phyloP scores from a whole-genome alignment of 2,329 filamentous ascomycete genomes.

The Fusarium robinianum region DNA sequence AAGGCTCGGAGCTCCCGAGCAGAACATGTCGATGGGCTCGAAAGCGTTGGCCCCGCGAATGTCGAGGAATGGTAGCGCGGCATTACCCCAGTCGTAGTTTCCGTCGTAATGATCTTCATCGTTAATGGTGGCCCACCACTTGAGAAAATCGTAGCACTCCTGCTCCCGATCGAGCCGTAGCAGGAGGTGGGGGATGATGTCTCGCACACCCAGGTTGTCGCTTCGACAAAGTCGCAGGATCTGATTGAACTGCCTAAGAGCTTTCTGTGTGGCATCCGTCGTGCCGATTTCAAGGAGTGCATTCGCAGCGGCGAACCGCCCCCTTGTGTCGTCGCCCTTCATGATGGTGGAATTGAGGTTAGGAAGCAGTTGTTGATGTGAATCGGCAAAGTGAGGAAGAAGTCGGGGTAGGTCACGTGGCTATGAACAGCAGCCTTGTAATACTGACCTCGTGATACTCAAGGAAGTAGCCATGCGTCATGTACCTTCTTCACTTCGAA shows the following conservation, averaged over 20 bases:
- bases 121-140: constrained; percentile 47
- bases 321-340: constrained; percentile 1
- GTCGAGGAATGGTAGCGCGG: background rate
- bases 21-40: constrained; percentile 1
- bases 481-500: too few relatives aligned
- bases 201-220: constrained; percentile 30
- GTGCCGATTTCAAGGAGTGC: constrained; percentile 29
- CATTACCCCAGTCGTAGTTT: constrained; percentile 41
- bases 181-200: constrained; percentile 32
- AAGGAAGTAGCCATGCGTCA: too few relatives aligned
- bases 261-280: constrained; percentile 39
- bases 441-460: too few relatives aligned
- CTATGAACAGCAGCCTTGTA: too few relatives aligned
- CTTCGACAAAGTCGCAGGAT: constrained; percentile 36
- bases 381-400: too few relatives aligned
- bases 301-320: background rate
- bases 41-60: background rate
- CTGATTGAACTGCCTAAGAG: constrained; percentile 44
- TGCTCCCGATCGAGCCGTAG: constrained; percentile 41
- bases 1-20: background rate
- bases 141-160: constrained; percentile 52
- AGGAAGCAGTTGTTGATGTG: too few relatives aligned
- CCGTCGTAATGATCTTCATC: constrained; percentile 14
- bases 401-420: too few relatives aligned
- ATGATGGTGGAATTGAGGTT: too few relatives aligned